Conservation (phyloP, 2,329 filamentous ascomycete genomes). For the Fusarium brevicatenulatum region DNA sequence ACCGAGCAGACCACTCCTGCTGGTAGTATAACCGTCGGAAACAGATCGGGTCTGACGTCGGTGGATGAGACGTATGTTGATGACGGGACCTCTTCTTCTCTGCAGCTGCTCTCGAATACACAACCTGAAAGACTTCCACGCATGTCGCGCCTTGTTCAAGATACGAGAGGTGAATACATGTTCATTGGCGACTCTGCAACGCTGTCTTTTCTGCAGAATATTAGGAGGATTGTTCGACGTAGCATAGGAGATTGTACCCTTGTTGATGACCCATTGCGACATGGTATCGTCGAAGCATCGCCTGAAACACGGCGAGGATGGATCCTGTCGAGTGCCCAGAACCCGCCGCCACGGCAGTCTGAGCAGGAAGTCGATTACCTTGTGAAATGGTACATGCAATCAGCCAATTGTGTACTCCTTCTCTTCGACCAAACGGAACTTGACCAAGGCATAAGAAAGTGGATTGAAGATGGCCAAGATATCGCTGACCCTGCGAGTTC, state of each 20-base stretch:
- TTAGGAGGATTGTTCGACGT: slow-evolving; percentile 47
- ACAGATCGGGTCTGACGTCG: slow-evolving; percentile 16
- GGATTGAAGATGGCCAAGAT: slow-evolving; percentile 43
- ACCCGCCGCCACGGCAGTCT: slow-evolving; percentile 39
- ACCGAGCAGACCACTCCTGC: slow-evolving; percentile 29
- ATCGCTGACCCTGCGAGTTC: slow-evolving; percentile 31
- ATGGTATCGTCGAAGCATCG: slow-evolving; percentile 48
- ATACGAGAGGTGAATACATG: slow-evolving; percentile 48
- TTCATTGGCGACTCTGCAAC: slow-evolving; percentile 52
- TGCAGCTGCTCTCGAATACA: slow-evolving; percentile 39
- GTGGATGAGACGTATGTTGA: slow-evolving; percentile 13
- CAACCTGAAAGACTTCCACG: slow-evolving; percentile 40
- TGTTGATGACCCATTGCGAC: slow-evolving; percentile 49
- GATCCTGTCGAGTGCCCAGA: slow-evolving; percentile 40
- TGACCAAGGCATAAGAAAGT: slow-evolving; percentile 37
- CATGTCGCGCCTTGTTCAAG: slow-evolving; percentile 48
- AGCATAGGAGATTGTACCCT: slow-evolving; percentile 47
- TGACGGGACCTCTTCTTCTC: slow-evolving; percentile 25
- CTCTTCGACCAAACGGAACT: slow-evolving; percentile 49
- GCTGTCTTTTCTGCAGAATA: slow-evolving; percentile 49
- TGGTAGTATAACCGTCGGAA: slow-evolving; percentile 15
- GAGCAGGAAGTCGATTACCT: slow-evolving; percentile 43
- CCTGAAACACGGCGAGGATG: slow-evolving; percentile 45
- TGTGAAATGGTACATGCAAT: slow-evolving; percentile 47
- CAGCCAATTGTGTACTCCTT: slow-evolving; percentile 42